Percentiles rank a stretch among this genome's conserved stretches.
Evolutionary conservation across 352 stramenopile species (phyloP).

Genomic region (Phytopythium aichiense): DNA sequence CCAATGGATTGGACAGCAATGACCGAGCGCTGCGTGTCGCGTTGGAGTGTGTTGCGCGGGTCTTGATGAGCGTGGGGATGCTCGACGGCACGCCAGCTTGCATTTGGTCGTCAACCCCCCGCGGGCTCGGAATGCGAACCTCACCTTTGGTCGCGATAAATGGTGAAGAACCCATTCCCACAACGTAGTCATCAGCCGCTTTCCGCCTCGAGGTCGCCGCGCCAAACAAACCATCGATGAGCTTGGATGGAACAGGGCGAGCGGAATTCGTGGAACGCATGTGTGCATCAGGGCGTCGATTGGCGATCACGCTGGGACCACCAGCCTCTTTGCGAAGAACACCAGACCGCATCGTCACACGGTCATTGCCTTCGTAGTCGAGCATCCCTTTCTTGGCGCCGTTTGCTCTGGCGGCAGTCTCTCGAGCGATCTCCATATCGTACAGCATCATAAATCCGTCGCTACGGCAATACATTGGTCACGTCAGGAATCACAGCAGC

Average conservation of each 20-base stretch:
- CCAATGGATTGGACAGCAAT: slow-evolving; percentile 1
- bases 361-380: slow-evolving; percentile 35
- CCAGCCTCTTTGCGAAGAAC: slow-evolving; percentile 12
- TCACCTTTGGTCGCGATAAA: background rate
- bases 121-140: background rate
- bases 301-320: slow-evolving; percentile 1
- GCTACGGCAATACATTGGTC: slow-evolving; percentile 20
- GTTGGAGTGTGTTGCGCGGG: background rate
- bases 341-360: slow-evolving; percentile 37
- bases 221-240: slow-evolving; percentile 75
- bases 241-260: slow-evolving; percentile 52
- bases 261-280: background rate
- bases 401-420: slow-evolving; percentile 38
- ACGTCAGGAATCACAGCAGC: background rate
- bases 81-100: too few species aligned
- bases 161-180: background rate
- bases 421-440: slow-evolving; percentile 70
- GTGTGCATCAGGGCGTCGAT: background rate
- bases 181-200: background rate
- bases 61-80: background rate
- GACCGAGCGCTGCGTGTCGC: background rate
- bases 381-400: slow-evolving; percentile 29
- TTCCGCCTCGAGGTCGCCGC: slow-evolving; percentile 19
- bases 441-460: slow-evolving; percentile 79
- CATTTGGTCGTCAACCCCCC: background rate